Evolutionary conservation across 2,329 filamentous ascomycete genomes (phyloP), one percentile per base, ranked within the genome.

Genomic region (Berkeleyomyces basicola): DNA sequence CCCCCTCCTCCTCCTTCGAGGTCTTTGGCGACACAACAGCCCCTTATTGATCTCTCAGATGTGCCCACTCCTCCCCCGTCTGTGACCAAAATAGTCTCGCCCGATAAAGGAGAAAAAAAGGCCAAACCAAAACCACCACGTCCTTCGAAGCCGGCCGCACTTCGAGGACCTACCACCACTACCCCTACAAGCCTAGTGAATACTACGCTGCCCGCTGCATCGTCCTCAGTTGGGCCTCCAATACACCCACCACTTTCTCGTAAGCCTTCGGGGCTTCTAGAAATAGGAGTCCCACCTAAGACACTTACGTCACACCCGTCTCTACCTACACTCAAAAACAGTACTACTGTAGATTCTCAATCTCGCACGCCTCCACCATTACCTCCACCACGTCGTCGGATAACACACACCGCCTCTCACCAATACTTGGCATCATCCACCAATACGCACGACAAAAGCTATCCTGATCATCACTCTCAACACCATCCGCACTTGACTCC

Each of bases 71-170:
- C 42, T n/a, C 5, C 47, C 6, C 39, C 36, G 33, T 16, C 10
- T 40, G 39, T n/a, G 14, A 23, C 53, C 7, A 33, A 58, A 47
- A 36, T 33, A 16, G 43, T 46, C 7, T 47, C 4, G 11, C 11
- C 23, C n/a, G 59, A 57, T 14, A 16, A 16, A 49, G 58, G 47
- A 7, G 16, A 39, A 31, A 47, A 53, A 61, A 74, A 74, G 61
- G 69, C 71, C 42, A 69, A 72, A 7, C 75, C 78, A 5, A 55
- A 7, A 4, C 82, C 82, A 0, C 81, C 80, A 7, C 77, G 79
- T 10, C 83, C 83, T 0, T 72, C 71, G 3, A 86, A 86, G 69
- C 83, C 83, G 0, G 69, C 74, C 0, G 76, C 81, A 1, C 71
- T 86, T 36, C 74, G 81, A 64, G 76, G 79, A 66, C 66, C 71